These are phyloP conservation scores for Streptanthus diversifolius DNA, from an alignment of 345 rosid genomes.

Conservation along the genomic window DNA sequence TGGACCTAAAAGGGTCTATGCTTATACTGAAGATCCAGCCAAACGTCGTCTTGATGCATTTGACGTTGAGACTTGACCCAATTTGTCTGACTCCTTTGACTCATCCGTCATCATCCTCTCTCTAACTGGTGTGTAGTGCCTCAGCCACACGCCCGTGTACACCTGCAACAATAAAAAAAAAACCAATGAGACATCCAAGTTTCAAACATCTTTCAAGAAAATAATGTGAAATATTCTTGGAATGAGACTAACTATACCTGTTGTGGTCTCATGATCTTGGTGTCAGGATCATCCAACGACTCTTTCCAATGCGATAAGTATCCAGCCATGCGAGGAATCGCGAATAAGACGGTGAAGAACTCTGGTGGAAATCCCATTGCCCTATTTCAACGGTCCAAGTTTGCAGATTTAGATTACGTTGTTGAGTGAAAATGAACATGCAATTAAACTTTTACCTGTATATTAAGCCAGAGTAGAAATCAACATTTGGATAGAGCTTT, in stretches of 20 bases:
- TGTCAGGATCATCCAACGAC: conserved; percentile 94
- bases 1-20: not conserved
- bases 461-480: conserved; percentile 94
- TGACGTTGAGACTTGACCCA: conserved; percentile 69
- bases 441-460: conserved; percentile 52
- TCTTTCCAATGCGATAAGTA: conserved; percentile 93
- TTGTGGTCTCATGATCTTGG: conserved; percentile 98
- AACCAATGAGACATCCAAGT: not conserved
- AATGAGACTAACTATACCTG: conserved; percentile 49
- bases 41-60: conserved; percentile 84
- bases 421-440: not conserved
- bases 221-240: not conserved
- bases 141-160: conserved; percentile 82
- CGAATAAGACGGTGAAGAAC: conserved; percentile 89
- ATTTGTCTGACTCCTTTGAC: conserved; percentile 43
- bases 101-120: conserved; percentile 49
- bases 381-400: conserved; percentile 40
- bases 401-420: not conserved
- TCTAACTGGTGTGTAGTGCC: conserved; percentile 65
- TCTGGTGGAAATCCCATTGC: conserved; percentile 99
- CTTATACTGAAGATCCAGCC: conserved; percentile 58
- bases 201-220: not conserved
- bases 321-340: conserved; percentile 98
- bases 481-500: conserved; percentile 94
- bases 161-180: conserved; percentile 46